Evolutionary conservation across 2,329 filamentous ascomycete genomes (phyloP).

Genomic region (Aspergillus costaricaensis): DNA sequence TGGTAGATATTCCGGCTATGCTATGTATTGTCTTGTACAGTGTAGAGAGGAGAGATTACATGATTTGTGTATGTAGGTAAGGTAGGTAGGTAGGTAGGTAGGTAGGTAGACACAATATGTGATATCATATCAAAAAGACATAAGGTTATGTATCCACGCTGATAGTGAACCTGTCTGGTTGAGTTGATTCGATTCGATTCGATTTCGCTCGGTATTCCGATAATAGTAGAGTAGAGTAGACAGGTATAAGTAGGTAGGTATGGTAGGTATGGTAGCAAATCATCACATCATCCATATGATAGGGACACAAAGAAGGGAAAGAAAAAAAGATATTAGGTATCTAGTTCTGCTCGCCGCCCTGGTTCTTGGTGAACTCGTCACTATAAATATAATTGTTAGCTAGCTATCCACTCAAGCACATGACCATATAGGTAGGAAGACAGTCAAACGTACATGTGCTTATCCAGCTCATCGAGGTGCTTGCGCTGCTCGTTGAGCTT

Average conservation of each 20-base stretch:
- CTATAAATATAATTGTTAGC: constrained; percentile 48
- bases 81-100: neutral
- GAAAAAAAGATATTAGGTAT: neutral
- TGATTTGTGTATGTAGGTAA: neutral
- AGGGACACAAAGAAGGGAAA: no score
- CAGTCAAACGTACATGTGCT: constrained; percentile 71
- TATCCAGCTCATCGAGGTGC: constrained; percentile 80
- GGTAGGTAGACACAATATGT: neutral
- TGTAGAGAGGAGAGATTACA: neutral
- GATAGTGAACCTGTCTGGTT: neutral
- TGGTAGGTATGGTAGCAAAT: constrained; percentile 1
- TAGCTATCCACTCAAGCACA: neutral
- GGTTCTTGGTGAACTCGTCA: constrained; percentile 73
- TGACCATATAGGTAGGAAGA: neutral
- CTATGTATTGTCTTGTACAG: neutral
- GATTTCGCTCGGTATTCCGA: neutral
- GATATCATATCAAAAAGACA: neutral
- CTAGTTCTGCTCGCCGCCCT: constrained; percentile 63
- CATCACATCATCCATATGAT: neutral
- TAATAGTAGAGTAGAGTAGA: neutral
- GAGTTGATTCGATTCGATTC: neutral
- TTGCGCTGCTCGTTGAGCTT: constrained; percentile 74
- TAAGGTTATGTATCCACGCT: neutral
- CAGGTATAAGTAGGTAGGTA: neutral
- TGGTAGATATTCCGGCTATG: neutral